Base-by-base conservation (phyloP, 208 protist genomes). In the Leishmania martiniquensis region DNA sequence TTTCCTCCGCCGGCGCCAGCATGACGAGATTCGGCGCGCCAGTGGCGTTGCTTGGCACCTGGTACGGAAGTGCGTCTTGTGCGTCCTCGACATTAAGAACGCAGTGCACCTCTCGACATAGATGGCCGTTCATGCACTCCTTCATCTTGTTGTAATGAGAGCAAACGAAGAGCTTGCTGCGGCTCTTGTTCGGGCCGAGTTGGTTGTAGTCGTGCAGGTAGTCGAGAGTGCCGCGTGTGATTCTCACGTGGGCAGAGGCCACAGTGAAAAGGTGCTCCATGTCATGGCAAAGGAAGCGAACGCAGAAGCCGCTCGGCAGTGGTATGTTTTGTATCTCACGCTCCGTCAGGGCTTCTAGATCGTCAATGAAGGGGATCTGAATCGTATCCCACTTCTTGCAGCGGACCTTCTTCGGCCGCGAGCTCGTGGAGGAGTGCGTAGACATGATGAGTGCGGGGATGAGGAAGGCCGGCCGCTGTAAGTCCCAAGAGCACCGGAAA, bases 101-200 rank as follows among this genome's bases (percentile, higher is more conserved):
- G 76, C 88, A 95, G 82, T 95, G 91, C 42, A 95, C 85, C 76
- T 95, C 91, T n/a, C 91, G 85, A 62, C 91, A 95, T 5, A 91
- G 76, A 22, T 86, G 86, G 0, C 91, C 89, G 75, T 94, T 94
- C 4, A 77, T 37, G 76, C 91, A 95, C 59, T 77, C 63, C 51
- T 83, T 69, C 25, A 85, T 63, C 37, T 63, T 76, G 77, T 90
- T 85, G 78, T 85, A 94, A 51, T 87, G 76, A 22, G 88, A 81
- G 80, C 91, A 95, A 6, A 94, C 49, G 63, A 94, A 95, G 22
- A 93, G 80, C 62, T 90, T 93, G 73, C 86, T 91, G 44, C 87
- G 86, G 73, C 87, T 91, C 59, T 93, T 95, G 81, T 93, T 95
- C 2, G 91, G 91, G 32, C 91, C 91, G 39, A 92, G 72, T 52